These are phyloP conservation scores for Erodium moschatum DNA, from an alignment of 441 rosid species.

Conservation along the genomic window DNA sequence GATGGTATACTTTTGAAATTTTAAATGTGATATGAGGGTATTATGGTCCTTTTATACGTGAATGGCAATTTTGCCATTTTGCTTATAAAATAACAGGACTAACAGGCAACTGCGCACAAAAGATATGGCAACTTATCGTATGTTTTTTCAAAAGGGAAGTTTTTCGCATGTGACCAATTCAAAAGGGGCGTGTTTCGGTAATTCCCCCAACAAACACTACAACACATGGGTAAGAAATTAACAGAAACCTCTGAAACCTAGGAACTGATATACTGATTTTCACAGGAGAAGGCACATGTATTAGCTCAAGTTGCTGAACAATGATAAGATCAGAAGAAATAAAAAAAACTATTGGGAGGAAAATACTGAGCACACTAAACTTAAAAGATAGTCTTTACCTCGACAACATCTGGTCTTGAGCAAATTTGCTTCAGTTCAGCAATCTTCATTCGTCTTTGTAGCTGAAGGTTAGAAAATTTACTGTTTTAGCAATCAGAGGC, in stretches of 20 bases:
- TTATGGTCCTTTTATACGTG: too few species aligned
- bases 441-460: conserved; percentile 85
- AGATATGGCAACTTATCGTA: too few species aligned
- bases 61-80: too few species aligned
- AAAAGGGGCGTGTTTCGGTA: too few species aligned
- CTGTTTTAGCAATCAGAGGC: neutral
- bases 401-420: conserved; percentile 96
- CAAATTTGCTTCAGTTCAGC: conserved; percentile 88
- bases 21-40: too few species aligned
- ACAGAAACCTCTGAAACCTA: neutral
- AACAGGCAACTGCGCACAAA: too few species aligned
- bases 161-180: too few species aligned
- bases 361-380: neutral
- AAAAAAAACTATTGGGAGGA: neutral
- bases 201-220: neutral
- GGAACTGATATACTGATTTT: neutral
- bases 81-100: too few species aligned
- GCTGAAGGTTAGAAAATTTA: conserved; percentile 35
- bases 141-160: too few species aligned
- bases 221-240: too few species aligned
- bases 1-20: too few species aligned
- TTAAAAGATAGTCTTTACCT: conserved; percentile 38
- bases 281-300: neutral
- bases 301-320: neutral
- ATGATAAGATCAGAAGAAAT: neutral